phyloP scores from a whole-genome alignment of 306 rosid species.

The Mucuna pruriens region DNA sequence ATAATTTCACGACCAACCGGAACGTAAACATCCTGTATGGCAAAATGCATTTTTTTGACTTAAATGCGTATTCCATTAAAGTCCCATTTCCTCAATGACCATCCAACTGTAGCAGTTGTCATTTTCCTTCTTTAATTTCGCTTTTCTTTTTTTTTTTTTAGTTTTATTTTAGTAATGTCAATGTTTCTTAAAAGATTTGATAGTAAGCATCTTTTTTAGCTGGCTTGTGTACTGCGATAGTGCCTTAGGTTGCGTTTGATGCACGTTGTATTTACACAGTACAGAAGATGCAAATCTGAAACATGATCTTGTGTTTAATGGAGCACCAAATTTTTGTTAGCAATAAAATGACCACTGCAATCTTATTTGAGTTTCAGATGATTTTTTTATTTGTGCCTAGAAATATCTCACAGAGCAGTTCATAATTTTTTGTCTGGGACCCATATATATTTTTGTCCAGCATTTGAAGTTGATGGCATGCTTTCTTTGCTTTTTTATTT shows the following conservation, averaged over 20 bases:
- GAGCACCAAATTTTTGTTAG: background rate
- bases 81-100: background rate
- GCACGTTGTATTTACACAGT: background rate
- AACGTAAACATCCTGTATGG: background rate
- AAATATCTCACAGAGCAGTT: background rate
- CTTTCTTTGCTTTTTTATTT: background rate
- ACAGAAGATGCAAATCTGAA: conserved; percentile 13
- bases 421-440: background rate
- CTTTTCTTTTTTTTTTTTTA: background rate
- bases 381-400: background rate
- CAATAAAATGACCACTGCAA: background rate
- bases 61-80: background rate
- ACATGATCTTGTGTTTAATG: background rate
- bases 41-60: background rate
- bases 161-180: background rate
- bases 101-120: background rate
- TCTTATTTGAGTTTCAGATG: background rate
- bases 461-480: conserved; percentile 4
- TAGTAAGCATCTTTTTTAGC: background rate
- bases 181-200: background rate
- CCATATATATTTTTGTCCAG: background rate
- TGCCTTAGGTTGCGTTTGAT: background rate
- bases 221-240: background rate
- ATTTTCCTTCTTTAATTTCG: background rate
- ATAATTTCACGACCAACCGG: no score